Base-by-base conservation (phyloP, 2,329 filamentous ascomycete genomes). In the Zopfia rhizophila region DNA sequence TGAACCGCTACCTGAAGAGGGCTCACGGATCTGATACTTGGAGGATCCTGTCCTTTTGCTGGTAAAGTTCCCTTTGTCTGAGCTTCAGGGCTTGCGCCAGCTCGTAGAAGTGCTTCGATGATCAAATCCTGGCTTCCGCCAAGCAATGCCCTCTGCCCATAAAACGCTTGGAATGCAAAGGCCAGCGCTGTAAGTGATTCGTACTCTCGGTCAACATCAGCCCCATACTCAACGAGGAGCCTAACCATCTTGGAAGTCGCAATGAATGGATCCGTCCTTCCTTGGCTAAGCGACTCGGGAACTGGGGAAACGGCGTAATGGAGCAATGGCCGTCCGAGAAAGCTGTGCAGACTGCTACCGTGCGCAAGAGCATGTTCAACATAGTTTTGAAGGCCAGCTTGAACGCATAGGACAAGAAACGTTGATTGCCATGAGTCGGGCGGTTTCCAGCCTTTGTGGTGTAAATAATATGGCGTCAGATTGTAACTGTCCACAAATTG, bases 401-500 rank as follows among this genome's bases (percentile, higher is more conserved):
- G 24, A 8, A 27, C 24, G n/a, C 24, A 27, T 8, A 27, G 24
- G 24, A 27, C 24, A 8, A 27, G n/a, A n/a, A 27, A 27, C 24
- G 24, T 27, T n/a, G 24, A n/a, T 27, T 27, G 24, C 24, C 24
- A 27, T 27, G 24, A 27, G 8, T 8, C 24, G 8, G 24, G 24
- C n/a, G 24, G 8, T 27, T 27, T 8, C 24, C 24, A 27, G n/a
- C 24, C 24, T 27, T n/a, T 27, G 24, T 27, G 24, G 24, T n/a
- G 24, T 27, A 27, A 27, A n/a, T 27, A 27, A 27, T n/a, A 27
- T 8, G 24, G 8, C 8, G 24, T 27, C n/a, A 27, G 24, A 27
- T 27, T 27, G 24, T 27, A 27, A n/a, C 24, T 27, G n/a, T 27
- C 24, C 24, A n/a, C 24, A 27, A 27, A 27, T 8, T 27, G 24